Evolutionary conservation across 2,329 filamentous ascomycete species (phyloP).

Genomic region (Sporothrix luriei): DNA sequence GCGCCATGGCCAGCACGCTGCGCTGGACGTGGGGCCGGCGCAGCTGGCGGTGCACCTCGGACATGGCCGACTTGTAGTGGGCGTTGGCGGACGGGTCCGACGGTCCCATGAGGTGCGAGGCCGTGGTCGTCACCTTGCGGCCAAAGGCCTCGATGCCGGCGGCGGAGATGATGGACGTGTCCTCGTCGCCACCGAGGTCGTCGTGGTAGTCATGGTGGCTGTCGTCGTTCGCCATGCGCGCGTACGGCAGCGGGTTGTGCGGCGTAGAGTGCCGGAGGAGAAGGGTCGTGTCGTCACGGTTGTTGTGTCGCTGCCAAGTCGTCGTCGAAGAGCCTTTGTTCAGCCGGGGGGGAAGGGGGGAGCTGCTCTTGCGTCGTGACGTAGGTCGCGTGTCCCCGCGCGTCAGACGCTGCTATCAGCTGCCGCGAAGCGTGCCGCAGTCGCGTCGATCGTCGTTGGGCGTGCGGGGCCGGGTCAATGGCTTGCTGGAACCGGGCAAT

Average conservation of each 20-base stretch:
- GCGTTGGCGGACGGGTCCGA: slow-evolving; percentile 59
- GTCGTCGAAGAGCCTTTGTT: not conserved
- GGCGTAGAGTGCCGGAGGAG: not conserved
- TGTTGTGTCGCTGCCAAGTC: not conserved
- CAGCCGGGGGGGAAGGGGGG: not conserved
- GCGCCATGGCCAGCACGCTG: slow-evolving; percentile 86
- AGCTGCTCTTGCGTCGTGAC: slow-evolving; percentile 18
- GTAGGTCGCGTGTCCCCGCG: slow-evolving; percentile 31
- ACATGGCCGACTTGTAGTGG: slow-evolving; percentile 86
- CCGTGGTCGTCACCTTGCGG: slow-evolving; percentile 91
- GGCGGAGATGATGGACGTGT: slow-evolving; percentile 55
- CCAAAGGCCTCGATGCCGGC: slow-evolving; percentile 90
- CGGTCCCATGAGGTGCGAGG: slow-evolving; percentile 81
- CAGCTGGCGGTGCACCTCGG: slow-evolving; percentile 85
- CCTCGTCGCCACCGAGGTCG: slow-evolving; percentile 51
- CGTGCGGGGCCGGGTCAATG: slow-evolving; percentile 25
- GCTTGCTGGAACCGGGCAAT: slow-evolving; percentile 23
- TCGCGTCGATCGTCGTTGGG: not conserved
- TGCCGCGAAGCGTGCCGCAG: slow-evolving; percentile 1
- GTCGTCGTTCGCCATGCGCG: slow-evolving; percentile 42
- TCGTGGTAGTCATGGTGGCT: slow-evolving; percentile 52
- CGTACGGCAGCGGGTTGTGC: not conserved
- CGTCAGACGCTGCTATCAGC: slow-evolving; percentile 10
- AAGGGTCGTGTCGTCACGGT: not conserved
- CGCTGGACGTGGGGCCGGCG: slow-evolving; percentile 81